Percentiles rank a stretch among this genome's conserved stretches.
These are phyloP conservation scores for Crithidia sp. DNA, from an alignment of 208 protist species.

Conservation along the genomic window DNA sequence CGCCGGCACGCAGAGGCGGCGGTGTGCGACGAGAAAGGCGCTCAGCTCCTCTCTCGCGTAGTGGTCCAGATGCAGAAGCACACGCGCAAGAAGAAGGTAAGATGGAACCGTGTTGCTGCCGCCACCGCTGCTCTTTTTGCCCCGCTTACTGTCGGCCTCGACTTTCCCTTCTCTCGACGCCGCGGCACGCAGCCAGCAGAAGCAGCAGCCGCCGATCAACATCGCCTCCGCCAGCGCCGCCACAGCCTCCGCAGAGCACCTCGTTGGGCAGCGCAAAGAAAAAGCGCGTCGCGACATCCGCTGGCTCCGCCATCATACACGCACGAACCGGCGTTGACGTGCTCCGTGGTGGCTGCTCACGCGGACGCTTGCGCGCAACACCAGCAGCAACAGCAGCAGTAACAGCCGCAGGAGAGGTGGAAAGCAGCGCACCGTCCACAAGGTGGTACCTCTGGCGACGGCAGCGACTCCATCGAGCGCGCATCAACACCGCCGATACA, in stretches of 20 bases:
- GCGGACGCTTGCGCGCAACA: too few species aligned
- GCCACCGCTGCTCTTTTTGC: background rate
- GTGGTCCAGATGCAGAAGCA: constrained; percentile 14
- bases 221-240: constrained; percentile 31
- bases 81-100: constrained; percentile 1
- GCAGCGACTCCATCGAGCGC: too few species aligned
- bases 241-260: constrained; percentile 30
- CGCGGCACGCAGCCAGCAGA: constrained; percentile 16
- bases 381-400: too few species aligned
- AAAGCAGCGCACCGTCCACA: too few species aligned
- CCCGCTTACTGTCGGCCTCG: background rate
- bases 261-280: constrained; percentile 16
- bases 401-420: too few species aligned
- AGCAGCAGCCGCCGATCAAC: constrained; percentile 25
- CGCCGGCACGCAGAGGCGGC: background rate
- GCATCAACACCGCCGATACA: background rate
- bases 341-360: too few species aligned
- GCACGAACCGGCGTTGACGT: too few species aligned
- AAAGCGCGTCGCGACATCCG: background rate
- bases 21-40: background rate
- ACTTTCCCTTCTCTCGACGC: background rate
- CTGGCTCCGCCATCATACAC: background rate
- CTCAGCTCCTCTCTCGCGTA: background rate
- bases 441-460: too few species aligned
- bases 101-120: background rate